Evolutionary conservation across 352 stramenopile genomes (phyloP).

Genomic region (Phytopythium montanum): DNA sequence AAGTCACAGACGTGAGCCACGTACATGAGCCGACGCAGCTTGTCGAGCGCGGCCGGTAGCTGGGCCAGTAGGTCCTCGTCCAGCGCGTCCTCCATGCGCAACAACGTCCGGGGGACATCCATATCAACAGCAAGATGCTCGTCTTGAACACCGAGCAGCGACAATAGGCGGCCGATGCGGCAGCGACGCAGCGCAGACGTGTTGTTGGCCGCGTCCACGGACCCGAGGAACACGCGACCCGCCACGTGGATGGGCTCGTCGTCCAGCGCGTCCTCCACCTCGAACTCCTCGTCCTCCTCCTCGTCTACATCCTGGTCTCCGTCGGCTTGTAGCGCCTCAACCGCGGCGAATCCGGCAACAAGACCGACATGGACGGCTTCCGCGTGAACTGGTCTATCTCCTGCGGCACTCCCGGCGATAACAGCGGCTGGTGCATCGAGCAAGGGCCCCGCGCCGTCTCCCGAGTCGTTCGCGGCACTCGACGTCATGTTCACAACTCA

Average conservation of each 20-base stretch:
- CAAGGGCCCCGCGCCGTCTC: slow-evolving; percentile 1
- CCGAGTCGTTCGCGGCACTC: neutral
- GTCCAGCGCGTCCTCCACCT: slow-evolving; percentile 56
- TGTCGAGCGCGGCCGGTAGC: slow-evolving; percentile 37
- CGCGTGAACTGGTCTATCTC: neutral
- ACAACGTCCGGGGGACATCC: slow-evolving; percentile 13
- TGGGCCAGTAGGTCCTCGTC: slow-evolving; percentile 43
- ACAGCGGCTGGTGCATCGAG: slow-evolving; percentile 13
- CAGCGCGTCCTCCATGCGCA: slow-evolving; percentile 52
- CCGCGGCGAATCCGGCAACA: neutral
- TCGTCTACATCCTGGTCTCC: slow-evolving; percentile 36
- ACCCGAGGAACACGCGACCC: slow-evolving; percentile 48
- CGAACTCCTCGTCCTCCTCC: slow-evolving; percentile 39
- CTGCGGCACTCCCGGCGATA: neutral
- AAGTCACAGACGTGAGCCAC: neutral
- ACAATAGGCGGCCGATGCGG: slow-evolving; percentile 37
- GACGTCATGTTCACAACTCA: slow-evolving; percentile 7
- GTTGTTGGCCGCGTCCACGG: slow-evolving; percentile 67
- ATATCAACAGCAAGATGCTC: slow-evolving; percentile 7
- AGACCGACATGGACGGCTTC: neutral
- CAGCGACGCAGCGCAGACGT: slow-evolving; percentile 20
- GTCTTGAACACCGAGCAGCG: slow-evolving; percentile 34
- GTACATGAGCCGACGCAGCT: slow-evolving; percentile 35
- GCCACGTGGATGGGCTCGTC: slow-evolving; percentile 54
- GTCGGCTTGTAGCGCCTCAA: slow-evolving; percentile 8